Percentiles rank a stretch among this genome's conserved stretches.
These are phyloP conservation scores for Orbilia blumenaviensis DNA, from an alignment of 2,329 filamentous ascomycete species.

Conservation along the genomic window DNA sequence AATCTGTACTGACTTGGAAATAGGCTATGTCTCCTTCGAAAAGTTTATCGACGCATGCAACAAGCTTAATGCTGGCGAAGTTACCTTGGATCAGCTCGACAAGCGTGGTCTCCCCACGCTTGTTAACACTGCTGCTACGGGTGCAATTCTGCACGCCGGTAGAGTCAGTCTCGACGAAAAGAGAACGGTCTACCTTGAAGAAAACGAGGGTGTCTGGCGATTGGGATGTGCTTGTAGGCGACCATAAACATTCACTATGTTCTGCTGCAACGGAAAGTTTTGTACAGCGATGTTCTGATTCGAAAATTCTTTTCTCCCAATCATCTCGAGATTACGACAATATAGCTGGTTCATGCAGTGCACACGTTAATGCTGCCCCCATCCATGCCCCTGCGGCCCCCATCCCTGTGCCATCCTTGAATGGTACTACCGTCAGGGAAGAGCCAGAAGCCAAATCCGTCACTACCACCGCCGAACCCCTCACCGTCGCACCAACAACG, in stretches of 20 bases:
- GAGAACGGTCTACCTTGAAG: conserved; percentile 77
- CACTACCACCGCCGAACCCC: conserved; percentile 45
- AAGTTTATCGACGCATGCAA: conserved; percentile 92
- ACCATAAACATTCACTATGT: conserved; percentile 52
- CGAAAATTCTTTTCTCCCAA: conserved; percentile 35
- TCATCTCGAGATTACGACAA: conserved; percentile 20
- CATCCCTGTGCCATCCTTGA: conserved; percentile 15
- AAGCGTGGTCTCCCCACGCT: conserved; percentile 82
- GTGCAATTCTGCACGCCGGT: conserved; percentile 88
- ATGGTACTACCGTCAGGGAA: conserved; percentile 45
- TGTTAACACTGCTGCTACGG: conserved; percentile 88
- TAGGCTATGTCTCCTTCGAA: conserved; percentile 86
- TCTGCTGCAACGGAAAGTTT: conserved; percentile 40
- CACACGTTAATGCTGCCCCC: conserved; percentile 25
- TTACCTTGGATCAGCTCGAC: conserved; percentile 79
- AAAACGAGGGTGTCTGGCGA: conserved; percentile 60
- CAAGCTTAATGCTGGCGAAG: conserved; percentile 76
- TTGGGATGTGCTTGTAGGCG: conserved; percentile 55
- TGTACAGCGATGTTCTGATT: conserved; percentile 53
- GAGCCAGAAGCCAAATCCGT: conserved; percentile 48
- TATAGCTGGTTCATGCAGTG: conserved; percentile 52
- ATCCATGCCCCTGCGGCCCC: neutral
- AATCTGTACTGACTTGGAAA: neutral
- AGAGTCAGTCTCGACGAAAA: conserved; percentile 84
- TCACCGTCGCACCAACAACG: conserved; percentile 18